phyloP scores from a whole-genome alignment of 805 yeast species.

The Saturnispora quitensis region DNA sequence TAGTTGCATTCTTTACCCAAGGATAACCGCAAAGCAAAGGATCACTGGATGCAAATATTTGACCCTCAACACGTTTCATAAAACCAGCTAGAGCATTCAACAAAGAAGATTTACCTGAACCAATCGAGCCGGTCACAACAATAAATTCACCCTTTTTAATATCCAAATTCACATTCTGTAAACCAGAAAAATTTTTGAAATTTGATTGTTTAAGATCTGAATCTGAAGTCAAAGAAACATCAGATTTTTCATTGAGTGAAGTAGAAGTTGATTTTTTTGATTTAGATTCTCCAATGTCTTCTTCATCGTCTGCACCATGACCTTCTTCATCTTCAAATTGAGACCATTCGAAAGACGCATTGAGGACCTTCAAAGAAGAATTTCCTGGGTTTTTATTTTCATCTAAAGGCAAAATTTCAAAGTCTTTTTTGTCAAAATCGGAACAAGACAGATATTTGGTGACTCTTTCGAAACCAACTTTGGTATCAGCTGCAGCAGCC shows the following conservation, averaged over 20 bases:
- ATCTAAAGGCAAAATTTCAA: conserved; percentile 14
- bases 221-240: background rate
- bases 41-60: conserved; percentile 43
- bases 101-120: conserved; percentile 62
- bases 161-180: conserved; percentile 42
- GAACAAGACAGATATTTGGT: conserved; percentile 38
- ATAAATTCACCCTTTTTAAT: conserved; percentile 61
- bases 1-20: conserved; percentile 79
- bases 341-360: conserved; percentile 66
- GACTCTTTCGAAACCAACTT: conserved; percentile 50
- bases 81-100: conserved; percentile 63
- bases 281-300: background rate
- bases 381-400: conserved; percentile 9
- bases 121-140: conserved; percentile 66
- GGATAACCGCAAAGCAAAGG: conserved; percentile 52
- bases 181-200: conserved; percentile 31
- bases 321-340: conserved; percentile 31
- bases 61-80: conserved; percentile 51
- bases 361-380: conserved; percentile 40
- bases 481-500: conserved; percentile 56
- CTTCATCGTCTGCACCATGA: conserved; percentile 11
- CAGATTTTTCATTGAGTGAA: background rate
- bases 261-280: background rate
- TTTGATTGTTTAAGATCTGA: background rate
- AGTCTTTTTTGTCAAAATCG: conserved; percentile 31